These are phyloP conservation scores for Alopecurus myosuroides DNA, from an alignment of 176 grass and related monocot species.

Conservation along the genomic window DNA sequence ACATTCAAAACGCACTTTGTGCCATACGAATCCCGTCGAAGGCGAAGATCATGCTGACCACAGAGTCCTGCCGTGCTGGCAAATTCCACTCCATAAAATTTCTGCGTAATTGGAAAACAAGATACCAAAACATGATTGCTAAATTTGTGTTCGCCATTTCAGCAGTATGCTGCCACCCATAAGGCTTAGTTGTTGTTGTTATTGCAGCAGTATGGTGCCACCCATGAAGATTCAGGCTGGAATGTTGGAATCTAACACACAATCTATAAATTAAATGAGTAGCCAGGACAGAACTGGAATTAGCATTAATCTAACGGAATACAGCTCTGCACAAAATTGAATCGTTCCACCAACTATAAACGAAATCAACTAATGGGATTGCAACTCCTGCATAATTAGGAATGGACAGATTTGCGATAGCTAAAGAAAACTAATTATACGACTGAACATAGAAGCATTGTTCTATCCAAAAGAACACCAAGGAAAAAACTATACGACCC, in stretches of 20 bases:
- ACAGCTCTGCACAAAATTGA: not conserved
- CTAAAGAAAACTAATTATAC: not conserved
- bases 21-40: not conserved
- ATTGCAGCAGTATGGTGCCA: not conserved
- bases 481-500: not conserved
- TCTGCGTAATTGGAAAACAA: too few species aligned
- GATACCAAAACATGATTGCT: not conserved
- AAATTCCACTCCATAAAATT: too few species aligned
- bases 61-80: too few species aligned
- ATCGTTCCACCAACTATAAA: not conserved
- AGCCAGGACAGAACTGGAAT: not conserved
- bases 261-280: not conserved
- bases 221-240: not conserved
- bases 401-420: not conserved
- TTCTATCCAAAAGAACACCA: not conserved
- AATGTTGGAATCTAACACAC: not conserved
- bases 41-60: not conserved
- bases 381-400: too few species aligned
- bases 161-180: not conserved
- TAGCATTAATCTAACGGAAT: not conserved
- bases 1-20: not conserved
- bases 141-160: not conserved
- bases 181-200: too few species aligned
- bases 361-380: too few species aligned
- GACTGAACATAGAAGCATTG: not conserved